Evolutionary conservation across 257 asterid genomes (phyloP).

Genomic region (Linaria vulgaris): DNA sequence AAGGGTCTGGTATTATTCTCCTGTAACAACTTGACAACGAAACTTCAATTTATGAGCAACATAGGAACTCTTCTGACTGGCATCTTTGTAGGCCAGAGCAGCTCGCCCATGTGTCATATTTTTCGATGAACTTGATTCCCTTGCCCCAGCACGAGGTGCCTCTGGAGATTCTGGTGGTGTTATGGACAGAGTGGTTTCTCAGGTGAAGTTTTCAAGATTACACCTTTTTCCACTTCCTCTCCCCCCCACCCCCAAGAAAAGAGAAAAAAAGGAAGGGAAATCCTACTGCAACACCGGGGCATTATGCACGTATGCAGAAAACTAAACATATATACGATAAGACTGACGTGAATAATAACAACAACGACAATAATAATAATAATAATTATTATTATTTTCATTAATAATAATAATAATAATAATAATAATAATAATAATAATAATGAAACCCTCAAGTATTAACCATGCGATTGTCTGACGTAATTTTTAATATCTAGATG

Average conservation of each 20-base stretch:
- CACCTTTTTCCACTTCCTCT: not conserved
- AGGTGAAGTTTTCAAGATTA: slow-evolving; percentile 49
- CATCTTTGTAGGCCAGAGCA: slow-evolving; percentile 77
- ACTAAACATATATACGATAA: not conserved
- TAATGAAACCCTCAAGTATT: not conserved
- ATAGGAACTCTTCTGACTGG: slow-evolving; percentile 21
- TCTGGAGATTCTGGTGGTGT: slow-evolving; percentile 99
- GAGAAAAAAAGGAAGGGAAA: not conserved
- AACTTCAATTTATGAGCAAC: slow-evolving; percentile 2
- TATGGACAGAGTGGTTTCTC: slow-evolving; percentile 98
- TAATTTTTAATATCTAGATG: slow-evolving; percentile 52
- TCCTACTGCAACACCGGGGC: not conserved
- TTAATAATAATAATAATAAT: too few species aligned
- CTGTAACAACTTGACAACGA: not conserved
- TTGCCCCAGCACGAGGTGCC: slow-evolving; percentile 98
- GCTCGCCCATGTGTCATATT: slow-evolving; percentile 98
- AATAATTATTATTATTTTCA: too few species aligned
- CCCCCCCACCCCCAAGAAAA: not conserved
- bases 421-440: too few species aligned
- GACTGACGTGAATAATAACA: not conserved
- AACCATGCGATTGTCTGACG: slow-evolving; percentile 21
- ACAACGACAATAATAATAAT: too few species aligned
- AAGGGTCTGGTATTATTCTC: slow-evolving; percentile 14
- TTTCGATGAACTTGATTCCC: slow-evolving; percentile 97
- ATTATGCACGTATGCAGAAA: not conserved